Base-by-base conservation (phyloP, 139 green algal species). In the Chlorella sp. region DNA sequence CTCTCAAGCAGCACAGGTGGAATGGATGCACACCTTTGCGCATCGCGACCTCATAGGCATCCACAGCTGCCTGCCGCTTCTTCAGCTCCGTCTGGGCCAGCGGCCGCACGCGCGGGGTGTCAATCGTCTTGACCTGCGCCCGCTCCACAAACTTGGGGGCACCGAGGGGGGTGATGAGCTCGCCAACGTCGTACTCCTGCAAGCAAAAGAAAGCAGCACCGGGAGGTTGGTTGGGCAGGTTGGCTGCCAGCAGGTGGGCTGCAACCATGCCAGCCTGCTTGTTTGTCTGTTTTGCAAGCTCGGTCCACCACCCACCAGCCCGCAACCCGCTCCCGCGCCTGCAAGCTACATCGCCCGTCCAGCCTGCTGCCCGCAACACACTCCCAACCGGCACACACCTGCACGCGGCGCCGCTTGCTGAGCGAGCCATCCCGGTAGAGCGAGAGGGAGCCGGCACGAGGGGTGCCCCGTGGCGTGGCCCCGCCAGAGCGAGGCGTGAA, bases 71-170 rank as follows among this genome's bases (percentile, higher is more conserved):
- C 60, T 81, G 60, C 41, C 83, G 62, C 69, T 83, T 78, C 64
- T 87, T 88, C 25, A 85, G 1, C 32, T 88, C 83, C 13, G 36
- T 34, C 13, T 44, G 32, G 20, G 71, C 23, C 41, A 91, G 51
- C 36, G 25, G 20, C 25, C 87, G 87, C 36, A 91, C 87, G 25
- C 63, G 57, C 15, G 87, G 87, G n/a, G 83, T 88, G 57, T 90
- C 87, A 17, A 90, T 90, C 36, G 87, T 85, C 44, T 88, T 88
- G 65, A 88, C 82, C 68, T 87, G 86, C 51, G 70, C 32, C 15
- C 89, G 80, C 82, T 93, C 89, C 47, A 93, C 87, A 78, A 89
- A 93, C 69, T 91, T 91, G 70, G 87, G 89, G 1, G 80, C 74
- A 16, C 80, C 84, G 30, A 81, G 60, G 26, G 63, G 38, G 34